Percentiles rank a stretch among this genome's conserved stretches.
Conservation (phyloP, 306 rosid species). For the Rosa lucieae region DNA sequence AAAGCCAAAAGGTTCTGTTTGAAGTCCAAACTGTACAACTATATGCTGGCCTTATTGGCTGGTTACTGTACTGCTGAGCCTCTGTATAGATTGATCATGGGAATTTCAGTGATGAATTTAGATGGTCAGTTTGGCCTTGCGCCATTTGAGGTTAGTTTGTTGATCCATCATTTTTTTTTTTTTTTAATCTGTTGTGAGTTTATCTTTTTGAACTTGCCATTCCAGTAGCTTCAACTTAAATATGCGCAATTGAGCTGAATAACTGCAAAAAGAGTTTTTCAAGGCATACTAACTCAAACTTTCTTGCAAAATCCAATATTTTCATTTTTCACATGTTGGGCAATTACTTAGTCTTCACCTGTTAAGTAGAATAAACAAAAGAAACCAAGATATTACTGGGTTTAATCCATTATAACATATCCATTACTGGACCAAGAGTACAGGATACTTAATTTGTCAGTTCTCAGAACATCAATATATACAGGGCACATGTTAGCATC, state of each 20-base stretch:
- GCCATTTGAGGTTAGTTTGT: slow-evolving; percentile 81
- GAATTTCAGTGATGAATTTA: slow-evolving; percentile 70
- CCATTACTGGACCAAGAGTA: background rate
- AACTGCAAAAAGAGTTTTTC: background rate
- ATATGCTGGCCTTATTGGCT: slow-evolving; percentile 68
- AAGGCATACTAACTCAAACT: background rate
- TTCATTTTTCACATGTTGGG: background rate
- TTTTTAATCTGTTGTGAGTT: background rate
- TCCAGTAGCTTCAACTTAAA: slow-evolving; percentile 2
- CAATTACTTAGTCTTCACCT: background rate
- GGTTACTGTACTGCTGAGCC: slow-evolving; percentile 73
- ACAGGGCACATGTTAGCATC: background rate
- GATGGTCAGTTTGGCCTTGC: slow-evolving; percentile 81
- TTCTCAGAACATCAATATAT: background rate
- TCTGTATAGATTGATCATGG: slow-evolving; percentile 77
- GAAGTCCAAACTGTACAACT: slow-evolving; percentile 77
- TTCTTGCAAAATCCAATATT: background rate
- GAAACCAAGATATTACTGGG: background rate
- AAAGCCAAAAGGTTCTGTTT: slow-evolving; percentile 64
- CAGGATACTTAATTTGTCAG: background rate
- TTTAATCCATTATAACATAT: background rate
- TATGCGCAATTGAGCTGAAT: background rate
- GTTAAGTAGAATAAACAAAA: background rate
- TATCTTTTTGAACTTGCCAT: background rate
- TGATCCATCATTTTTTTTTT: background rate